phyloP scores from a whole-genome alignment of 805 yeast species.

The Spencermartinsiella europaea region DNA sequence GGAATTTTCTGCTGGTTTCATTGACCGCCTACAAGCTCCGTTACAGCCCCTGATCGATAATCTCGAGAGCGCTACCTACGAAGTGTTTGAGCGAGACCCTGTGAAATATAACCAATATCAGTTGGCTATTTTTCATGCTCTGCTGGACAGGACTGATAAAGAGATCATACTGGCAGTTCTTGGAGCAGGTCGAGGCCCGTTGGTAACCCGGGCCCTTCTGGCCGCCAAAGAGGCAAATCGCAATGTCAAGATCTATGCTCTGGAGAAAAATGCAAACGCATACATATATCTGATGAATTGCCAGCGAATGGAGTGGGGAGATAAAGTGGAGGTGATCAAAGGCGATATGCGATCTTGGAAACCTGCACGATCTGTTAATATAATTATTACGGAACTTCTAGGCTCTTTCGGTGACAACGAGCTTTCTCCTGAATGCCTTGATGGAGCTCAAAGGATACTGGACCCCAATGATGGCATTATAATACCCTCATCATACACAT shows the following conservation, averaged over 20 bases:
- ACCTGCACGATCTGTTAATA: conserved; percentile 34
- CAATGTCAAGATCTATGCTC: conserved; percentile 42
- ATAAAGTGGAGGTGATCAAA: conserved; percentile 44
- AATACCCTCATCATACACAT: conserved; percentile 57
- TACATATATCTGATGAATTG: conserved; percentile 42
- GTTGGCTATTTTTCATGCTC: conserved; percentile 54
- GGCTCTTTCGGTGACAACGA: conserved; percentile 96
- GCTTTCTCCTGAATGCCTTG: conserved; percentile 75
- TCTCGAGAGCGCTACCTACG: conserved; percentile 56
- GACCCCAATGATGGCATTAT: conserved; percentile 45
- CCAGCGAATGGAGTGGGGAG: conserved; percentile 49
- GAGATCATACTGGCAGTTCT: conserved; percentile 46
- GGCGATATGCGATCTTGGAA: conserved; percentile 57
- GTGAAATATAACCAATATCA: conserved; percentile 67
- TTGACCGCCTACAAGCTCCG: conserved; percentile 52
- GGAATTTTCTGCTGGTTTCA: conserved; percentile 33
- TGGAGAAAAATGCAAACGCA: conserved; percentile 71
- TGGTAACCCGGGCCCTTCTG: conserved; percentile 50
- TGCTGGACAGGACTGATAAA: conserved; percentile 34
- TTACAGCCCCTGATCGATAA: conserved; percentile 63
- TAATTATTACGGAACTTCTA: conserved; percentile 73
- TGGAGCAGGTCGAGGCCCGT: conserved; percentile 88
- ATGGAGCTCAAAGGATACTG: conserved; percentile 37
- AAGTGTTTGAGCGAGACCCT: conserved; percentile 63
- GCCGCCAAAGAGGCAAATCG: conserved; percentile 34